Base-by-base conservation (phyloP, 495 filamentous ascomycete species). In the Neurospora sp. region DNA sequence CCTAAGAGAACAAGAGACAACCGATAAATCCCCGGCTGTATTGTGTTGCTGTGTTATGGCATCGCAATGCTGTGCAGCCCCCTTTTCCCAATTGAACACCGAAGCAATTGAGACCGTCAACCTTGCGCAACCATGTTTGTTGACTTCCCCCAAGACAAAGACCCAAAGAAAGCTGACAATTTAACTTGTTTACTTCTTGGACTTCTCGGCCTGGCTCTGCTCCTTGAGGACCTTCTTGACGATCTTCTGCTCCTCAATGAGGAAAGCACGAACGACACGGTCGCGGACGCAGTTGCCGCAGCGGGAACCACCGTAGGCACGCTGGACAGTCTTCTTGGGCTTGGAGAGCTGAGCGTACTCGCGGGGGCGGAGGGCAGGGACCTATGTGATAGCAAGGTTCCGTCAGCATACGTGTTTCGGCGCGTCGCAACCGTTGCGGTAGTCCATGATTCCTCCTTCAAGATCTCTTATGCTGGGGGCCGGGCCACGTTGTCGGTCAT, bases 171-270 rank as follows among this genome's bases (percentile, higher is more conserved):
- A 79, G 73, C 41, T 54, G 62, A 76, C 54, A 66, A 66, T 66
- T 66, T 66, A 66, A 66, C 54, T 66, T 66, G 54, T 78, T 79
- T 86, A 89, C 86, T 92, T 92, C 92, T 96, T 97, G 83, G 88
- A 85, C 87, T 94, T 92, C 77, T 83, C 78, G 86, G 92, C 87
- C 77, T 81, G 77, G 80, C 76, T 83, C 79, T 87, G 85, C 83
- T 97, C 94, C 90, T 96, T 95, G 84, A 97, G 90, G 79, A 98
- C 96, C 92, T 98, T 98, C 93, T 99, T 98, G 86, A 99, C 96
- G 79, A 99, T 98, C 93, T 98, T 98, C 89, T 99, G 96, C 90
- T 99, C 96, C 89, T 98, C 96, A 78, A 98, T 98, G 87, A 98
- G 86, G 91, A 98, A 98, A 66, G 96, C 96, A 76, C 96, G 92